These are phyloP conservation scores for Eucalyptus tenuipes DNA, from an alignment of 345 rosid species.

Conservation along the genomic window DNA sequence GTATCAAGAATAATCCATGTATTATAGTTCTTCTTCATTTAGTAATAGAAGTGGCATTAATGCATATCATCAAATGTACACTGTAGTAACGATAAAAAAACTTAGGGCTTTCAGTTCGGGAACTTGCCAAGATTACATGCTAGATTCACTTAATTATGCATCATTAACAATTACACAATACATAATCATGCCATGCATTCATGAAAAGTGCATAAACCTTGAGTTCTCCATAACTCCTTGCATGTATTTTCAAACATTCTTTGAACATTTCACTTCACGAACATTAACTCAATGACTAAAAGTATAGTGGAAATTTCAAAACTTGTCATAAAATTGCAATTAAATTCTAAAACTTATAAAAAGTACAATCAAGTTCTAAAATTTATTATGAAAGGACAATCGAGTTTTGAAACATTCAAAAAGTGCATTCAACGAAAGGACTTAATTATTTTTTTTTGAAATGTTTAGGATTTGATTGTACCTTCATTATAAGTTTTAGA, in stretches of 20 bases:
- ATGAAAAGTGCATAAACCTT: not conserved
- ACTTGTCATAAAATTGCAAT: too few relatives aligned
- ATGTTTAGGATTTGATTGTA: not conserved
- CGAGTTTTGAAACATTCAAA: accelerated
- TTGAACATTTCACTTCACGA: not conserved
- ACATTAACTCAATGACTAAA: not conserved
- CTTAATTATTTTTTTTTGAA: too few relatives aligned
- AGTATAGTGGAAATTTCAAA: too few relatives aligned
- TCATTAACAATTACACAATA: not conserved
- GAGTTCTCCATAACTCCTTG: not conserved
- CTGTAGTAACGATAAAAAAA: accelerated
- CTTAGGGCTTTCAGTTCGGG: not conserved
- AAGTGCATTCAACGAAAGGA: accelerated
- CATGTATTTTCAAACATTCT: not conserved
- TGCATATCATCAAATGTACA: not conserved
- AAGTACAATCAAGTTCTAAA: accelerated
- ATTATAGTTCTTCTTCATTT: not conserved
- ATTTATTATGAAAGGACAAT: too few relatives aligned
- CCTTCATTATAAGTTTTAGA: too few relatives aligned
- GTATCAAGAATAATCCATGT: not conserved
- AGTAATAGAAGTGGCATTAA: accelerated
- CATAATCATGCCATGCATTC: accelerated
- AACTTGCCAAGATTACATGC: not conserved
- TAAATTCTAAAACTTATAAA: too few relatives aligned
- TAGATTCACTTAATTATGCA: not conserved